Evolutionary conservation across 2,329 filamentous ascomycete genomes (phyloP).

Genomic region (Apiospora koreana): DNA sequence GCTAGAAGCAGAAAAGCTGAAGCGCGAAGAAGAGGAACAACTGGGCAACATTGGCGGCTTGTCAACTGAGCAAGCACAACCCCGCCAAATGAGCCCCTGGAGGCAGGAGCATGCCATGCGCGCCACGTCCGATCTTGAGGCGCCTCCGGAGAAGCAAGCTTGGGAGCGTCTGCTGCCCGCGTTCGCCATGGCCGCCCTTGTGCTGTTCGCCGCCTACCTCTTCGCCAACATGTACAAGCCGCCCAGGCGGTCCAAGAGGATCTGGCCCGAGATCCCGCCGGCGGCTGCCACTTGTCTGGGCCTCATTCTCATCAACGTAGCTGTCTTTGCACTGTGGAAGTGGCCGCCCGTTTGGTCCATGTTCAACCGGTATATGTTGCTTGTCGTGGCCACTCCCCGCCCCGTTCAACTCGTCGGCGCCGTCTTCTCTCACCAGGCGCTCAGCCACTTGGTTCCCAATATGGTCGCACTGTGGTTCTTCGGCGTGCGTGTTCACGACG

Average conservation of each 20-base stretch:
- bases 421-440: constrained; percentile 67
- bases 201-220: constrained; percentile 44
- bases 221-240: constrained; percentile 55
- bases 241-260: constrained; percentile 45
- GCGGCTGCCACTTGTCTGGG: constrained; percentile 64
- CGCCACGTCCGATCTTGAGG: constrained; percentile 52
- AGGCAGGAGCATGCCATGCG: constrained; percentile 44
- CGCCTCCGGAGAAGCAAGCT: constrained; percentile 51
- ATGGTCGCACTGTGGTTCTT: constrained; percentile 67
- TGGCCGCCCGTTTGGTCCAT: constrained; percentile 64
- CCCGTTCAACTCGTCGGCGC: constrained; percentile 63
- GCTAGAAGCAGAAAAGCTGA: constrained; percentile 42
- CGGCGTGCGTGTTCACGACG: constrained; percentile 68
- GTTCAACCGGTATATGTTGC: constrained; percentile 69
- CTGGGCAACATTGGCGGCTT: constrained; percentile 42
- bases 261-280: constrained; percentile 63
- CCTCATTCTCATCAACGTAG: constrained; percentile 61
- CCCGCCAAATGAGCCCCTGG: constrained; percentile 37
- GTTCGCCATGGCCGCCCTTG: constrained; percentile 45
- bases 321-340: constrained; percentile 61
- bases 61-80: constrained; percentile 37
- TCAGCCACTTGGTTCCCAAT: constrained; percentile 64
- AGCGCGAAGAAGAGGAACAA: constrained; percentile 42
- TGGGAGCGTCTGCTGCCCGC: constrained; percentile 59
- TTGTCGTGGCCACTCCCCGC: constrained; percentile 65